Evolutionary conservation across 1,139 yeast genomes (phyloP).

Genomic region (Lodderomyces oxycetoniae): DNA sequence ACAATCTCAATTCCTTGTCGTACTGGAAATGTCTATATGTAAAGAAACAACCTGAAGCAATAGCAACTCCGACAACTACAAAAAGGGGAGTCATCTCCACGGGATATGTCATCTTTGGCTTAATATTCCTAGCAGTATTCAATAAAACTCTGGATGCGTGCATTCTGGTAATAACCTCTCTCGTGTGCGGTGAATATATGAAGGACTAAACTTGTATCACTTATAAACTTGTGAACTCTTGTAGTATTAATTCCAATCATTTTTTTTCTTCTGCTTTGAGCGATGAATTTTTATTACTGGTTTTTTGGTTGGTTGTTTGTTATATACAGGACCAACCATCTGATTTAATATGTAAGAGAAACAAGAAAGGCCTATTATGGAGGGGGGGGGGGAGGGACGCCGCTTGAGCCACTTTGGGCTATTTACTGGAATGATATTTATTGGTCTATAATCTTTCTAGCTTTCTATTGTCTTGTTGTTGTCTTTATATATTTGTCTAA

Average conservation of each 20-base stretch:
- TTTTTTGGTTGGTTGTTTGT: slow-evolving; percentile 20
- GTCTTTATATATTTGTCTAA: no score
- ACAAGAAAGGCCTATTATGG: no score
- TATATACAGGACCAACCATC: slow-evolving; percentile 9
- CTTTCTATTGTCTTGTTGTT: no score
- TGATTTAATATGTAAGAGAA: not conserved
- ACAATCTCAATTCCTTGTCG: slow-evolving; percentile 64
- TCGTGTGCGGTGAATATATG: no score
- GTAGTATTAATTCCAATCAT: not conserved
- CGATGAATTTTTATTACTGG: no score
- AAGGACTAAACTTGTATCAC: no score
- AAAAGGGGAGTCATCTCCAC: slow-evolving; percentile 75
- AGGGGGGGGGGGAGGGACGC: no score
- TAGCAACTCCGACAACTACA: slow-evolving; percentile 58
- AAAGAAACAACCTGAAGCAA: slow-evolving; percentile 62
- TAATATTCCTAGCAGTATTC: slow-evolving; percentile 38
- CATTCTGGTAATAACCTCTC: no score
- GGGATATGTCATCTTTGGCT: slow-evolving; percentile 40
- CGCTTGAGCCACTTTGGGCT: no score
- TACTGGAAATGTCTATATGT: slow-evolving; percentile 66
- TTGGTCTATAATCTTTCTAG: no score
- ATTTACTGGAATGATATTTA: no score
- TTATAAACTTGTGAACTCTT: not conserved
- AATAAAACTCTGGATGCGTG: slow-evolving; percentile 52
- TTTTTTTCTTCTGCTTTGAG: slow-evolving; percentile 5